These are phyloP conservation scores for Penicillium paneum DNA, from an alignment of 2,329 filamentous ascomycete genomes.

Conservation along the genomic window DNA sequence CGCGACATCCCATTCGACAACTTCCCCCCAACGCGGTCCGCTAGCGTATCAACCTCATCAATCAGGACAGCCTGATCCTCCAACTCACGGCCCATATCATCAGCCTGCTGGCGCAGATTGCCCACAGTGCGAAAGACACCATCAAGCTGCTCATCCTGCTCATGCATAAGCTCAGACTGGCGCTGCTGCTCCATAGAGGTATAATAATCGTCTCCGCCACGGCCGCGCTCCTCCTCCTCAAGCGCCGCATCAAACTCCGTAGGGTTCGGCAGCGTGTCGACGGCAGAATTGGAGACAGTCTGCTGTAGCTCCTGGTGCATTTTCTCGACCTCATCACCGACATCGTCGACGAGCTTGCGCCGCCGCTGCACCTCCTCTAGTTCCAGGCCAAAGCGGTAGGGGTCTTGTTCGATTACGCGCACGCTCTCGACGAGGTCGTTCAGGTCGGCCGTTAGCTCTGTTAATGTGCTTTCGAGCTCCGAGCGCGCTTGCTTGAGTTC, in stretches of 20 bases:
- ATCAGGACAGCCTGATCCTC: constrained; percentile 93
- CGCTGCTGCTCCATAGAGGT: constrained; percentile 85
- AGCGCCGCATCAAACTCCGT: constrained; percentile 53
- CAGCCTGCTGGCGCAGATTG: constrained; percentile 82
- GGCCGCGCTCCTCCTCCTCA: constrained; percentile 39
- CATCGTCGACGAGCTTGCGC: constrained; percentile 78
- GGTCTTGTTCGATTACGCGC: constrained; percentile 79
- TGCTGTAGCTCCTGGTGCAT: constrained; percentile 80
- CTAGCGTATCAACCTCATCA: constrained; percentile 76
- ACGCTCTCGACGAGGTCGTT: constrained; percentile 85
- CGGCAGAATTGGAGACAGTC: constrained; percentile 46
- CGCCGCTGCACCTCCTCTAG: constrained; percentile 77
- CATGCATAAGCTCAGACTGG: constrained; percentile 85
- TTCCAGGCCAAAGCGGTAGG: constrained; percentile 81
- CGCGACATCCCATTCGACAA: constrained; percentile 83
- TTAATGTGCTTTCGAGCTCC: constrained; percentile 75
- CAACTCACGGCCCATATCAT: constrained; percentile 92
- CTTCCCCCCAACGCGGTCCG: constrained; percentile 82
- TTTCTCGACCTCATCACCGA: constrained; percentile 81
- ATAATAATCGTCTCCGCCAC: constrained; percentile 60
- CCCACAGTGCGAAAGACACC: constrained; percentile 91
- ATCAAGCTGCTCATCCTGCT: constrained; percentile 91
- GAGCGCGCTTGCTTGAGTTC: constrained; percentile 61
- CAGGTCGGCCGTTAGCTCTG: constrained; percentile 78
- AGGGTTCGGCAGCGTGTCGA: constrained; percentile 55